These are phyloP conservation scores for Metschnikowia koreensis DNA, from an alignment of 805 yeast genomes.

Conservation along the genomic window DNA sequence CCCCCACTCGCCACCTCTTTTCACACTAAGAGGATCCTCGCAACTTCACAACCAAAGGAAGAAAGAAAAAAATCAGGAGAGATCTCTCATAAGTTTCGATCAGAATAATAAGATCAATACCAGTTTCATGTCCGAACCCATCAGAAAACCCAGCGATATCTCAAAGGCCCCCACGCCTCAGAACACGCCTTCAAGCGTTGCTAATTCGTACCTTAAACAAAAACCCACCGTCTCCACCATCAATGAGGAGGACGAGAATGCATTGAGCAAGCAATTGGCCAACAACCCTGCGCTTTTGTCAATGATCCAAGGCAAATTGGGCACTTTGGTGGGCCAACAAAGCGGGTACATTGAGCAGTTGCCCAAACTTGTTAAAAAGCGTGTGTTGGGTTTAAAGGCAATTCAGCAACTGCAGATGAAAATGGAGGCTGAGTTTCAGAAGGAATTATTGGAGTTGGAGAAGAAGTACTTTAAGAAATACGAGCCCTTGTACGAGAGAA, in stretches of 20 bases:
- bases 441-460: slow-evolving; percentile 83
- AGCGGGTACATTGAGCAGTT: slow-evolving; percentile 81
- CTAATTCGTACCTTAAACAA: slow-evolving; percentile 67
- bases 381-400: slow-evolving; percentile 80
- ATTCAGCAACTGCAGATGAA: slow-evolving; percentile 76
- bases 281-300: slow-evolving; percentile 81
- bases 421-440: slow-evolving; percentile 88
- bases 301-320: slow-evolving; percentile 86
- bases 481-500: slow-evolving; percentile 70
- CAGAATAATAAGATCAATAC: background rate
- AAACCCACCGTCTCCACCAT: slow-evolving; percentile 63
- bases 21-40: background rate
- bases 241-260: slow-evolving; percentile 47
- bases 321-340: slow-evolving; percentile 78
- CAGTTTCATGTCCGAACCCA: slow-evolving; percentile 75
- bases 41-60: background rate
- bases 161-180: slow-evolving; percentile 98
- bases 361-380: slow-evolving; percentile 67
- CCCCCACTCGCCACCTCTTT: background rate
- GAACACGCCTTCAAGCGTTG: slow-evolving; percentile 90
- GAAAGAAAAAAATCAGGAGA: background rate
- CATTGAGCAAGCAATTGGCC: slow-evolving; percentile 50
- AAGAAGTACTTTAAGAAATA: slow-evolving; percentile 71
- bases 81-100: no score
- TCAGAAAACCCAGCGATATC: slow-evolving; percentile 71